phyloP scores from a whole-genome alignment of 2,329 filamentous ascomycete genomes.

The Botrytis elliptica region DNA sequence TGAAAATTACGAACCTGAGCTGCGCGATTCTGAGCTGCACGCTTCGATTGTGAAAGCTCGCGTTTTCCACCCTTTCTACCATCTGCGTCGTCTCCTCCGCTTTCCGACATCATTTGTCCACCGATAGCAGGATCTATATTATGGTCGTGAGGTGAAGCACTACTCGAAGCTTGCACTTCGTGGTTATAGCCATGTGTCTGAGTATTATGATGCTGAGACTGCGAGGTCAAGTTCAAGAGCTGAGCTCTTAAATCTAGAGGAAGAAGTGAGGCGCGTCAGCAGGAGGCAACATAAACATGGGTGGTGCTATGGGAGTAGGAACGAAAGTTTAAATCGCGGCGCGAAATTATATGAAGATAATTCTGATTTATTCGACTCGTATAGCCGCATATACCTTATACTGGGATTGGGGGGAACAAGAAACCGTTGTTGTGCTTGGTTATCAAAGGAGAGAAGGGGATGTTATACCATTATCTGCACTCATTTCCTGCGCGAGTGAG shows the following conservation, averaged over 20 bases:
- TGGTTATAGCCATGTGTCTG: conserved; percentile 36
- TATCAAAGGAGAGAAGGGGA: conserved; percentile 9
- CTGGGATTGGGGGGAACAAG: conserved; percentile 10
- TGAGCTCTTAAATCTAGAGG: conserved; percentile 40
- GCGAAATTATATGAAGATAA: conserved; percentile 2
- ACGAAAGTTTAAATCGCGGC: not conserved
- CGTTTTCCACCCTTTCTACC: conserved; percentile 76
- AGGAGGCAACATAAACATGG: conserved; percentile 24
- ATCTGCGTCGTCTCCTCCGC: conserved; percentile 42
- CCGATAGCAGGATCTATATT: conserved; percentile 42
- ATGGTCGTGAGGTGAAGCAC: conserved; percentile 38
- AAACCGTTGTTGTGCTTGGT: conserved; percentile 14
- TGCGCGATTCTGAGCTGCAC: conserved; percentile 59
- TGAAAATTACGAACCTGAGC: conserved; percentile 72
- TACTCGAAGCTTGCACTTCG: conserved; percentile 36
- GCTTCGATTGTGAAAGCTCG: conserved; percentile 77
- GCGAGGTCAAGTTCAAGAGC: conserved; percentile 37
- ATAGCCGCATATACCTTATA: conserved; percentile 19
- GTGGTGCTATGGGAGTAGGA: conserved; percentile 3
- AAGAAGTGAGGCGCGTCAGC: conserved; percentile 38
- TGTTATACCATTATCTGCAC: conserved; percentile 35
- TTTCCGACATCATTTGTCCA: conserved; percentile 36
- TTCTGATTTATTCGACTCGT: conserved; percentile 21
- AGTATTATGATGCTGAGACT: conserved; percentile 24
- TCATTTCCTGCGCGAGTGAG: conserved; percentile 37